Base-by-base conservation (phyloP, 2,329 filamentous ascomycete species). In the Pestalotiopsis sp. region DNA sequence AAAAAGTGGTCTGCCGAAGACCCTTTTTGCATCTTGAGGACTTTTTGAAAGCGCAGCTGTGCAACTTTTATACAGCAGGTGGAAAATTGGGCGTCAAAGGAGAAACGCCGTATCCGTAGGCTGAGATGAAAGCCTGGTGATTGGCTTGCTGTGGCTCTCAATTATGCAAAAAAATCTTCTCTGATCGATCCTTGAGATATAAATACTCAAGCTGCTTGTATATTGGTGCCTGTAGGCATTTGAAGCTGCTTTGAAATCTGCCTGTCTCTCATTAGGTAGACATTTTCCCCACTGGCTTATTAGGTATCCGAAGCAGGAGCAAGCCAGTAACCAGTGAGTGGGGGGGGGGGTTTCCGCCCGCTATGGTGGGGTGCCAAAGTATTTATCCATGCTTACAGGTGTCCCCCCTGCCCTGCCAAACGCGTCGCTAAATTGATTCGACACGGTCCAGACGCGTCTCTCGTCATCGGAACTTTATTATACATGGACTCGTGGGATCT, bases 1-100 rank as follows among this genome's bases (percentile, higher is more conserved):
- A 98, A 98, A 83, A 97, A 98, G 76, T 96, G 89, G 38, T 92
- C 90, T 64, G 90, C 86, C 75, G 97, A 88, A 64, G 88, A 86
- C 35, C 92, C 92, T 70, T 89, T 86, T 11, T 73, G 68, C 78
- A 92, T 91, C 84, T 88, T 91, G 70, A 68, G 67, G 59, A 64
- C 30, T 40, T 62, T 35, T 22, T 11, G 5, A 17, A 17, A 20
- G 14, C 44, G 44, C 44, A 52, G 44, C 44, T 52, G n/a, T 17
- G 20, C 44, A 10, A 20, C 14, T 52, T 52, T 52, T 20, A 35
- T 9, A 35, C 30, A 35, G 30, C 30, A 35, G 30, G 30, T 35
- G 30, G 7, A 9, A 35, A 35, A 35, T 35, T 35, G 30, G 30
- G 30, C 7, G 30, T 35, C 30, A 1, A 35, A 35, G 30, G 30